Evolutionary conservation across 1,284 basidiomycete species (phyloP).

Genomic region (Ganoderma lingzhi): DNA sequence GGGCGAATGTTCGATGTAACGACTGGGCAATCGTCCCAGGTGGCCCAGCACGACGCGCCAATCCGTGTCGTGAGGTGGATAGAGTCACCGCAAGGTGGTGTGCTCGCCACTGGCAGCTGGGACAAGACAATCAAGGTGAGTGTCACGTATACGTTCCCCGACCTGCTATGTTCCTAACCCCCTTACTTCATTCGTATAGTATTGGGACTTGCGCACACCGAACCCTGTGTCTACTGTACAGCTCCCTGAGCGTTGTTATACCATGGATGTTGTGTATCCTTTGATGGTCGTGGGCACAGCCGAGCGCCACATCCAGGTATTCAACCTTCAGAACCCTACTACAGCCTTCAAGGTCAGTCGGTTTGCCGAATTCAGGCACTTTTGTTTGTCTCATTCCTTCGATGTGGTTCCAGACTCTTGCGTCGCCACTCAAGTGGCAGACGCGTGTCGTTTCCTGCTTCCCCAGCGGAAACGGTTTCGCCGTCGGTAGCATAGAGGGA

Average conservation of each 20-base stretch:
- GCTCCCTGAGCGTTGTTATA: slow-evolving; percentile 91
- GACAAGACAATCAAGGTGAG: slow-evolving; percentile 88
- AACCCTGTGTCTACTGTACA: slow-evolving; percentile 80
- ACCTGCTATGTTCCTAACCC: background rate
- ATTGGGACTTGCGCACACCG: slow-evolving; percentile 88
- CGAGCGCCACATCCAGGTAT: slow-evolving; percentile 89
- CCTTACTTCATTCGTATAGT: slow-evolving; percentile 55
- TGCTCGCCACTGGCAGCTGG: slow-evolving; percentile 90
- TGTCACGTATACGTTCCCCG: background rate
- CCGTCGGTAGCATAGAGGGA: slow-evolving; percentile 95
- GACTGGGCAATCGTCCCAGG: slow-evolving; percentile 75
- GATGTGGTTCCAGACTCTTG: slow-evolving; percentile 61
- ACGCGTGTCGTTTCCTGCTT: slow-evolving; percentile 92
- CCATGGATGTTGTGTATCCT: slow-evolving; percentile 85
- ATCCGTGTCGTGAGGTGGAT: slow-evolving; percentile 83
- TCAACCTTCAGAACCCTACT: slow-evolving; percentile 86
- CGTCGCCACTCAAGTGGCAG: slow-evolving; percentile 93
- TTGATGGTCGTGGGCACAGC: slow-evolving; percentile 97
- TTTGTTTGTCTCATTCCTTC: background rate
- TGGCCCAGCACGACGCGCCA: slow-evolving; percentile 87
- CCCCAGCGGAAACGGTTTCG: slow-evolving; percentile 84
- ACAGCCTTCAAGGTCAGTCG: slow-evolving; percentile 71
- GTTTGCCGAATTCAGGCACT: background rate
- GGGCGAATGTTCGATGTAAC: slow-evolving; percentile 84
- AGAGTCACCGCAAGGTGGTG: slow-evolving; percentile 70